Evolutionary conservation across 1,284 basidiomycete genomes (phyloP).

Genomic region (Xerocomus amazonicus): DNA sequence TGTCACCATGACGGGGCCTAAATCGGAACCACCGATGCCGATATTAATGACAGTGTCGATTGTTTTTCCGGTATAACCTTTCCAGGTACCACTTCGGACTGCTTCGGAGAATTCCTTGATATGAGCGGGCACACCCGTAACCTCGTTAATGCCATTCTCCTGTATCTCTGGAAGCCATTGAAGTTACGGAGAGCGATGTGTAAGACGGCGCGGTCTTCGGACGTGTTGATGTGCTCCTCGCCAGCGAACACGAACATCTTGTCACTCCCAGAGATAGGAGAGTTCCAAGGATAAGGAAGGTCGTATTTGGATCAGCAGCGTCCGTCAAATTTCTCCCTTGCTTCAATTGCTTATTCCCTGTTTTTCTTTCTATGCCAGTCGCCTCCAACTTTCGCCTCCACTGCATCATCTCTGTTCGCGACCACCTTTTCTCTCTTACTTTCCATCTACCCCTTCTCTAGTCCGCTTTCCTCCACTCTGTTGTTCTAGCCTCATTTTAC

Average conservation of each 20-base stretch:
- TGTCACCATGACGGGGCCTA: constrained; percentile 99
- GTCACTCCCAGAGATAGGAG: constrained; percentile 88
- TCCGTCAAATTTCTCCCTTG: too few species aligned
- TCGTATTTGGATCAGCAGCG: constrained; percentile 61
- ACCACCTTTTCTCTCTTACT: too few species aligned
- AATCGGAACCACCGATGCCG: constrained; percentile 96
- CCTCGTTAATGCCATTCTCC: constrained; percentile 83
- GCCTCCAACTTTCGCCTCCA: too few species aligned
- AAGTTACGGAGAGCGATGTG: constrained; percentile 94
- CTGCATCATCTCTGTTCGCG: too few species aligned
- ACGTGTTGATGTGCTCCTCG: constrained; percentile 98
- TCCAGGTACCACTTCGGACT: constrained; percentile 86
- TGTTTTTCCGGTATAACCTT: constrained; percentile 94
- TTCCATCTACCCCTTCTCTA: too few species aligned
- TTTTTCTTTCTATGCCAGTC: too few species aligned
- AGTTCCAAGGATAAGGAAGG: constrained; percentile 77
- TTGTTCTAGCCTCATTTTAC: too few species aligned
- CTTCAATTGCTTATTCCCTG: too few species aligned
- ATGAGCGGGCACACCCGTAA: constrained; percentile 82
- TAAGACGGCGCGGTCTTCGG: constrained; percentile 93
- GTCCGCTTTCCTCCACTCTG: too few species aligned
- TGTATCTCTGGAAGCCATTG: constrained; percentile 66
- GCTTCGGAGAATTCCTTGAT: constrained; percentile 89
- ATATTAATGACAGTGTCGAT: constrained; percentile 98
- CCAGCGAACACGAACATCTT: constrained; percentile 97